Percentiles rank a stretch among this genome's conserved stretches.
Conservation (phyloP, 345 rosid species). For the Aethionema arabicum region DNA sequence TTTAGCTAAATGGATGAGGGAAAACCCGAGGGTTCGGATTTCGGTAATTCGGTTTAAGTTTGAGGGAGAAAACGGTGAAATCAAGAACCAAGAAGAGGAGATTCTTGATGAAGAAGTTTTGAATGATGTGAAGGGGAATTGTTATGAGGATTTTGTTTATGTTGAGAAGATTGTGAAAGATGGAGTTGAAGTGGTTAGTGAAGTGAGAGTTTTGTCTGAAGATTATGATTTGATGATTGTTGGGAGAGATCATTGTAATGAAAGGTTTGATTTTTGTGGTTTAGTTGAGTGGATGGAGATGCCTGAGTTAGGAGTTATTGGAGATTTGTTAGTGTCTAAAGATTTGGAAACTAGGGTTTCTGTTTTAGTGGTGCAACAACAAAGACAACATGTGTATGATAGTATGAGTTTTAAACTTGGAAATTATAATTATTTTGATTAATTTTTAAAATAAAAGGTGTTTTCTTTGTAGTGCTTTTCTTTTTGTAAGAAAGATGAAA, state of each 20-base stretch:
- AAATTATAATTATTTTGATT: neutral
- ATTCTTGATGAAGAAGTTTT: conserved; percentile 39
- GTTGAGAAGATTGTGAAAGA: conserved; percentile 34
- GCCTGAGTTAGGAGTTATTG: conserved; percentile 63
- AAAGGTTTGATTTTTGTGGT: conserved; percentile 41
- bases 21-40: conserved; percentile 31
- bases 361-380: conserved; percentile 62
- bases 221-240: conserved; percentile 47
- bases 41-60: conserved; percentile 37
- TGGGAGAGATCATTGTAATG: conserved; percentile 47
- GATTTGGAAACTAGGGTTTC: conserved; percentile 46
- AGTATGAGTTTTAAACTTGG: conserved; percentile 14
- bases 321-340: conserved; percentile 62
- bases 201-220: conserved; percentile 37
- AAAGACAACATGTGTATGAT: conserved; percentile 29
- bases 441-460: too few species aligned
- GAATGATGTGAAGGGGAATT: conserved; percentile 32
- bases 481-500: too few species aligned
- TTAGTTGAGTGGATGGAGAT: conserved; percentile 61
- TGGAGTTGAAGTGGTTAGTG: conserved; percentile 42
- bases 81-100: conserved; percentile 37
- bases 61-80: neutral
- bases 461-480: too few species aligned
- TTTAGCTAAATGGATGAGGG: conserved; percentile 49
- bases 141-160: conserved; percentile 14